Evolutionary conservation across 2,329 filamentous ascomycete species (phyloP), one percentile per base, ranked within the genome.

Genomic region (Ophiostoma pallidulum): DNA sequence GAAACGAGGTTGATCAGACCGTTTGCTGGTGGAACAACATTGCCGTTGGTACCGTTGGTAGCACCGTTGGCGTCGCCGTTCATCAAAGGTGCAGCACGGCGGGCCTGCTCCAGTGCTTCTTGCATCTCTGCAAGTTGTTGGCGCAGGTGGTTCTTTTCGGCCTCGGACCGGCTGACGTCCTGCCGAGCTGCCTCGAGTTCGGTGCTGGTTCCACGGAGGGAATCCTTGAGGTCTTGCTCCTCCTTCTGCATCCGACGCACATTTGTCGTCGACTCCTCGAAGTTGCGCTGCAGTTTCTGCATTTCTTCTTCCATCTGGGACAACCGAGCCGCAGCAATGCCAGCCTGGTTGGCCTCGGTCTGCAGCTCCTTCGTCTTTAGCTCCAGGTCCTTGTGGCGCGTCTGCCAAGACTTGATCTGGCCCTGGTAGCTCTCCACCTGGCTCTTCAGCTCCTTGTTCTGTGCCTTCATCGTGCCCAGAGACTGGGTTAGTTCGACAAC

Each of bases 401-500:
- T 89, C 71, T 94, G 89, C 87, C 90, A 96, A 24, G 88, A 94
- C 66, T 94, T 94, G 69, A 98, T 82, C 67, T 98, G 92, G 56
- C 77, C 83, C 65, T 98, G 91, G 69, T 97, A 96, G 65, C 86
- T 96, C 66, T 96, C 88, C 41, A 98, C 84, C 66, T 97, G 90
- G 31, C 78, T 82, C 57, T 85, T 74, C 52, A 98, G 75, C 50
- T 78, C 78, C 73, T 94, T 96, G 77, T 98, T 98, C 69, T 95
- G 87, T 53, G 83, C 79, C 72, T 94, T 95, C 76, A 95, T 84
- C 9, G 88, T 83, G 56, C 92, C 90, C 58, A 98, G 69, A 42
- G 84, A 87, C 66, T 98, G 92, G 1, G 92, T 98, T 60, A 98
- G 77, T 70, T 98, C 92, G 53, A 98, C 88, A 53, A 98, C 92